These are phyloP conservation scores for Yamadazyma paraphyllophila DNA, from an alignment of 805 yeast genomes.

Conservation along the genomic window DNA sequence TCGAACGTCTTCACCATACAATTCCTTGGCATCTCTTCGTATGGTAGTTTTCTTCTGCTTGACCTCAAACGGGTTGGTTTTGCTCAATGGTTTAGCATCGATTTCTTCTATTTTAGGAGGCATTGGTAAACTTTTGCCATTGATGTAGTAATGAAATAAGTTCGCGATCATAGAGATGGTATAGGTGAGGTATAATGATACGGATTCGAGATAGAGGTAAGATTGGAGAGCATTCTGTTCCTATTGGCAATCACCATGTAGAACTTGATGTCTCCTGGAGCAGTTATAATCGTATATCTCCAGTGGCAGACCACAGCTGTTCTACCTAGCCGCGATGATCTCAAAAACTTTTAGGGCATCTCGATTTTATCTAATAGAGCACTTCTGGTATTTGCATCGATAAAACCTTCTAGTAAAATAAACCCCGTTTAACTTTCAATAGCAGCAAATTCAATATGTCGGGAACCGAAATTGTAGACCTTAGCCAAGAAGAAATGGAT, in stretches of 20 bases:
- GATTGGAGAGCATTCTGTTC: background rate
- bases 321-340: slow-evolving; percentile 1
- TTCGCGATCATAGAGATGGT: slow-evolving; percentile 2
- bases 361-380: background rate
- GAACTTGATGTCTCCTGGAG: no score
- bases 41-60: slow-evolving; percentile 25
- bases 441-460: slow-evolving; percentile 11
- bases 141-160: background rate
- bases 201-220: background rate
- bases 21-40: slow-evolving; percentile 28
- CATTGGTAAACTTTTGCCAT: slow-evolving; percentile 12
- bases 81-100: slow-evolving; percentile 2
- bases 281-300: no score
- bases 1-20: slow-evolving; percentile 23
- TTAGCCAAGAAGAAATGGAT: slow-evolving; percentile 76
- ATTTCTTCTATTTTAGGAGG: slow-evolving; percentile 24
- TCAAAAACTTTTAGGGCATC: slow-evolving; percentile 7
- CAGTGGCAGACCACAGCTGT: no score
- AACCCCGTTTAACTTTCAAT: background rate
- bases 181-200: background rate
- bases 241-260: no score
- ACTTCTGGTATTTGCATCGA: no score
- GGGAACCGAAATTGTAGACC: slow-evolving; percentile 20
- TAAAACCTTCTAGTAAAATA: background rate
- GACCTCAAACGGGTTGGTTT: slow-evolving; percentile 33